These are phyloP conservation scores for Glycine latifolia DNA, from an alignment of 306 rosid species.

Conservation along the genomic window DNA sequence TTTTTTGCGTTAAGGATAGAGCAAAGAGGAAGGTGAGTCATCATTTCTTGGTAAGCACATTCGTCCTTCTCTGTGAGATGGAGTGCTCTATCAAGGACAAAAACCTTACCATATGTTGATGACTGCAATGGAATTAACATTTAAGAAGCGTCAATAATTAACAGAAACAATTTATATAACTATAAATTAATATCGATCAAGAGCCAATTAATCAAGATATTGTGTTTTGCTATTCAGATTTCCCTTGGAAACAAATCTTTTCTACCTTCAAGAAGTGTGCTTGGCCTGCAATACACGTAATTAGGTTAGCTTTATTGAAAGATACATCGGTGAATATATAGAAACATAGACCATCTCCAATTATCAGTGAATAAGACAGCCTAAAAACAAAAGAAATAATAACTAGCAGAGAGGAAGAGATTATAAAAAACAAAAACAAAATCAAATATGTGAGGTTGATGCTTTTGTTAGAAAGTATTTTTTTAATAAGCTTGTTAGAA, in stretches of 20 bases:
- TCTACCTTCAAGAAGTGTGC: constrained; percentile 75
- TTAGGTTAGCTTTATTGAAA: constrained; percentile 15
- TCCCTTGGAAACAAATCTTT: constrained; percentile 65
- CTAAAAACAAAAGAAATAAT: no score
- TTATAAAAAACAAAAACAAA: not conserved
- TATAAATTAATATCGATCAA: not conserved
- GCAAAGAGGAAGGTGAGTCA: constrained; percentile 79
- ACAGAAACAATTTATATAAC: not conserved
- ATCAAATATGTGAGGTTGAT: no score
- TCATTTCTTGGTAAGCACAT: constrained; percentile 82
- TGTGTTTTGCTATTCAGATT: constrained; percentile 46
- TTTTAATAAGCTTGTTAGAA: not conserved
- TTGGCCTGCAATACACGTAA: constrained; percentile 54
- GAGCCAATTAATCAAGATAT: not conserved
- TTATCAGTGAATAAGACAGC: no score
- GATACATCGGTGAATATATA: not conserved
- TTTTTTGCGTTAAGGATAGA: no score
- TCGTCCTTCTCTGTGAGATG: constrained; percentile 77
- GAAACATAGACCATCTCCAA: no score
- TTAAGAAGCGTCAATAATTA: not conserved
- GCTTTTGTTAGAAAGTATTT: not conserved
- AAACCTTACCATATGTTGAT: constrained; percentile 65
- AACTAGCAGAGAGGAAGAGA: no score
- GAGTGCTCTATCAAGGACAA: constrained; percentile 68
- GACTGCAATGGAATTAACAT: constrained; percentile 51